Conservation (phyloP, 345 rosid genomes). For the Lepidium didymum region DNA sequence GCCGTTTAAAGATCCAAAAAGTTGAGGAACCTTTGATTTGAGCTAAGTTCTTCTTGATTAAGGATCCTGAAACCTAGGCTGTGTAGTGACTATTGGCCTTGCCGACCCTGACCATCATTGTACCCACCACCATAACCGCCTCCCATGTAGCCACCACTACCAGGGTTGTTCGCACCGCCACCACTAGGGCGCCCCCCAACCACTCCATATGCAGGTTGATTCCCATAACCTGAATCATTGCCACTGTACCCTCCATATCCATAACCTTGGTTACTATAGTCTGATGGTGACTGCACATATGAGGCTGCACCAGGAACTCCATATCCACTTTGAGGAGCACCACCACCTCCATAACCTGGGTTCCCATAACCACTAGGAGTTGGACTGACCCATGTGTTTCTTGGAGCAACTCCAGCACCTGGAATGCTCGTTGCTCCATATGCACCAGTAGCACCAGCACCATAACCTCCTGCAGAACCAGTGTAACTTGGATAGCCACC, state of each 20-base stretch:
- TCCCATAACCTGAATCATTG: slow-evolving; percentile 62
- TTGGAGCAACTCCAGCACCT: slow-evolving; percentile 10
- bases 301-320: slow-evolving; percentile 39
- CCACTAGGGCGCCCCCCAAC: slow-evolving; percentile 45
- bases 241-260: slow-evolving; percentile 65
- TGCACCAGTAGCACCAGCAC: slow-evolving; percentile 54
- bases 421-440: slow-evolving; percentile 15
- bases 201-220: slow-evolving; percentile 55
- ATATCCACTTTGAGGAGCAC: slow-evolving; percentile 50
- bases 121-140: slow-evolving; percentile 52
- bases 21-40: too few species aligned
- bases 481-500: slow-evolving; percentile 64
- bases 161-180: slow-evolving; percentile 4
- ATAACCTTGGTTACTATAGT: slow-evolving; percentile 67
- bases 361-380: slow-evolving; percentile 66
- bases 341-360: slow-evolving; percentile 57
- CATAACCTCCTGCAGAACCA: slow-evolving; percentile 48
- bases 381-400: slow-evolving; percentile 70
- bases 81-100: slow-evolving; percentile 44
- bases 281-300: slow-evolving; percentile 63
- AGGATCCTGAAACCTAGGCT: not conserved
- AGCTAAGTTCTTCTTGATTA: too few species aligned
- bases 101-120: slow-evolving; percentile 53
- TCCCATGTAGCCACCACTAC: slow-evolving; percentile 25
- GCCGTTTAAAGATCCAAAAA: not conserved